These are phyloP conservation scores for Saitozyma podzolica DNA, from an alignment of 768 basidiomycete species.

Conservation along the genomic window DNA sequence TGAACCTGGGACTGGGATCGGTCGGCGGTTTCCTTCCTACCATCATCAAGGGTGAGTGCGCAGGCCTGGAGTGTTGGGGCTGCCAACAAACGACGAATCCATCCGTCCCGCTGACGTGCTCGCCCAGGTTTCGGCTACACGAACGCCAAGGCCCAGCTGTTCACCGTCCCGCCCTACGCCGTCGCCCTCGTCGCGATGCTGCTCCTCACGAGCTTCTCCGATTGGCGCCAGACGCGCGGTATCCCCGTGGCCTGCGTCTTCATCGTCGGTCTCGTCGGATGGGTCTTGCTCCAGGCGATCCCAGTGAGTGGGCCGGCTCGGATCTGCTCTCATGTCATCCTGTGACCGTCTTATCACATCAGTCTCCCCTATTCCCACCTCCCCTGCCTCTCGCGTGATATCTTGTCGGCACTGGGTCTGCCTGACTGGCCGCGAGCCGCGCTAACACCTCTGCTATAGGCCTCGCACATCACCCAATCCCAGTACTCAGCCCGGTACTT, in stretches of 20 bases:
- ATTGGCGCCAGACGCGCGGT: constrained; percentile 43
- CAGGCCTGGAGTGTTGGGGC: no score
- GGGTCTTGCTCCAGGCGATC: constrained; percentile 46
- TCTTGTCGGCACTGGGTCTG: no score
- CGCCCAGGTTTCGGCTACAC: constrained; percentile 39
- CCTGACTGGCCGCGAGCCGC: no score
- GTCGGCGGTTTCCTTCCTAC: constrained; percentile 51
- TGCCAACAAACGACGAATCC: no score
- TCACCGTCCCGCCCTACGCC: constrained; percentile 54
- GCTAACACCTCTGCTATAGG: background rate
- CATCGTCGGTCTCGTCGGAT: constrained; percentile 51
- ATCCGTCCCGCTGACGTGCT: no score
- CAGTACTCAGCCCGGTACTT: constrained; percentile 53
- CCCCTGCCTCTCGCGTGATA: no score
- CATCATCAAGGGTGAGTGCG: constrained; percentile 49
- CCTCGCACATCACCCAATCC: constrained; percentile 21
- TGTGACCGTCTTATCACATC: no score
- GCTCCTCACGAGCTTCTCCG: constrained; percentile 43
- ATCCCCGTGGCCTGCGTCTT: constrained; percentile 47
- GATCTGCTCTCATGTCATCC: no score
- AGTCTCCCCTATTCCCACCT: no score
- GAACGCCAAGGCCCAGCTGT: constrained; percentile 43
- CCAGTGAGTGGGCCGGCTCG: constrained; percentile 3
- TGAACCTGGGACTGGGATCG: constrained; percentile 48
- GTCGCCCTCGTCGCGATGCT: constrained; percentile 53